Evolutionary conservation across 805 yeast species (phyloP).

Genomic region (Lipomyces lipofer): DNA sequence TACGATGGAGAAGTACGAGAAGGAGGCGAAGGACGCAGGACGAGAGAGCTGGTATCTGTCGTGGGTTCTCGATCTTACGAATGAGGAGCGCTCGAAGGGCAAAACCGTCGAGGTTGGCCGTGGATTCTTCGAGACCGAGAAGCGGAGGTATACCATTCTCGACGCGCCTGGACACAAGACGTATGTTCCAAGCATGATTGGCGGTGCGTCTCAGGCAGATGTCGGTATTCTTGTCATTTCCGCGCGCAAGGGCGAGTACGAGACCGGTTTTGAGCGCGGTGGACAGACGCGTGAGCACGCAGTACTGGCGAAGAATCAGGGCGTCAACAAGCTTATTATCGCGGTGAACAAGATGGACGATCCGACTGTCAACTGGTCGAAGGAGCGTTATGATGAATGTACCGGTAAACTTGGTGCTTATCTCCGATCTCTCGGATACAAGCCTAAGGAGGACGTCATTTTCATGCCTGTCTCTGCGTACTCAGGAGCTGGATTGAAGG

Average conservation of each 20-base stretch:
- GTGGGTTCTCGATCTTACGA: slow-evolving; percentile 99
- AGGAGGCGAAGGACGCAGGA: slow-evolving; percentile 99
- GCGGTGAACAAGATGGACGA: slow-evolving; percentile 99
- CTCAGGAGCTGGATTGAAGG: slow-evolving; percentile 96
- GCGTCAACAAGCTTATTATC: slow-evolving; percentile 90
- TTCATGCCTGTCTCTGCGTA: slow-evolving; percentile 98
- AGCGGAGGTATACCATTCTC: slow-evolving; percentile 94
- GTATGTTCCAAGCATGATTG: slow-evolving; percentile 99
- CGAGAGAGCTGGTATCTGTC: slow-evolving; percentile 99
- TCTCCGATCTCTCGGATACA: slow-evolving; percentile 83
- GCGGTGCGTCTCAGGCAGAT: slow-evolving; percentile 99
- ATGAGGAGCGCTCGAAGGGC: slow-evolving; percentile 98
- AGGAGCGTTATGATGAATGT: slow-evolving; percentile 96
- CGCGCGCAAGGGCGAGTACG: slow-evolving; percentile 99
- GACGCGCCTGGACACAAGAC: slow-evolving; percentile 99
- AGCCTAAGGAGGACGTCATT: slow-evolving; percentile 74
- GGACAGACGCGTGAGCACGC: slow-evolving; percentile 99
- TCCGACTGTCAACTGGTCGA: slow-evolving; percentile 92
- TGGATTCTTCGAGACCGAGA: slow-evolving; percentile 95
- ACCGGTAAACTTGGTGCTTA: slow-evolving; percentile 73
- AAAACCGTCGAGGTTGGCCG: slow-evolving; percentile 99
- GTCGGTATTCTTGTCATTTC: slow-evolving; percentile 96
- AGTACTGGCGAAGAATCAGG: slow-evolving; percentile 94
- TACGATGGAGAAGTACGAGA: slow-evolving; percentile 95
- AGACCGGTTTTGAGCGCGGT: slow-evolving; percentile 98